phyloP scores from a whole-genome alignment of 129 eudicot species.

The Silybum marianum region DNA sequence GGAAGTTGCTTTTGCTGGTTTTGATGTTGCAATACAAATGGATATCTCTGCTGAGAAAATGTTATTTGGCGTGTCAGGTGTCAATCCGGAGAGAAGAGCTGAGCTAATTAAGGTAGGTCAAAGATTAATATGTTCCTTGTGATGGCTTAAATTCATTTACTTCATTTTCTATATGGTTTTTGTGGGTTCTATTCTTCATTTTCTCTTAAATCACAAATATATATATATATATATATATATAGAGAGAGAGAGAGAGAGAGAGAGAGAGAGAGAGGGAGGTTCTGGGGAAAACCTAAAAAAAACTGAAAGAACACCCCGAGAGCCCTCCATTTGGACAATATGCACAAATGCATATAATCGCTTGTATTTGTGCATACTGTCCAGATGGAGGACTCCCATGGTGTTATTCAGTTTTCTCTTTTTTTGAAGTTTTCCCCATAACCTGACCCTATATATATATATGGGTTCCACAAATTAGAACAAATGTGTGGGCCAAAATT shows the following conservation, averaged over 20 bases:
- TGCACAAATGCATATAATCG: too few species aligned
- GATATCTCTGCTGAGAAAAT: constrained; percentile 97
- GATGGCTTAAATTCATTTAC: not conserved
- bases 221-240: too few species aligned
- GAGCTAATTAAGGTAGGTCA: constrained; percentile 72
- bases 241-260: too few species aligned
- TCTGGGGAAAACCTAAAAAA: too few species aligned
- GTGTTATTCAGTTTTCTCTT: too few species aligned
- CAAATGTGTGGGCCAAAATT: not conserved
- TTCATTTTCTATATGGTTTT: not conserved
- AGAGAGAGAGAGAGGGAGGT: too few species aligned
- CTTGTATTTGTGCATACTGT: too few species aligned
- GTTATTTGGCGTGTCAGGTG: constrained; percentile 84
- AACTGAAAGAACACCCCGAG: too few species aligned
- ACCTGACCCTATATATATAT: not conserved
- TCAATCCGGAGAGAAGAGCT: constrained; percentile 78
- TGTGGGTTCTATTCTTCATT: not conserved
- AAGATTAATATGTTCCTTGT: not conserved
- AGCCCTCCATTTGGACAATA: too few species aligned
- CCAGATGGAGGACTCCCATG: too few species aligned
- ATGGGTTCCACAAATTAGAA: not conserved
- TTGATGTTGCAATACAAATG: constrained; percentile 96
- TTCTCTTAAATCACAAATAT: not conserved
- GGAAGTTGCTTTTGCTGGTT: constrained; percentile 99
- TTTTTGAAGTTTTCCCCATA: too few species aligned